phyloP scores from a whole-genome alignment of 805 yeast genomes.

The Saturnispora quitensis region DNA sequence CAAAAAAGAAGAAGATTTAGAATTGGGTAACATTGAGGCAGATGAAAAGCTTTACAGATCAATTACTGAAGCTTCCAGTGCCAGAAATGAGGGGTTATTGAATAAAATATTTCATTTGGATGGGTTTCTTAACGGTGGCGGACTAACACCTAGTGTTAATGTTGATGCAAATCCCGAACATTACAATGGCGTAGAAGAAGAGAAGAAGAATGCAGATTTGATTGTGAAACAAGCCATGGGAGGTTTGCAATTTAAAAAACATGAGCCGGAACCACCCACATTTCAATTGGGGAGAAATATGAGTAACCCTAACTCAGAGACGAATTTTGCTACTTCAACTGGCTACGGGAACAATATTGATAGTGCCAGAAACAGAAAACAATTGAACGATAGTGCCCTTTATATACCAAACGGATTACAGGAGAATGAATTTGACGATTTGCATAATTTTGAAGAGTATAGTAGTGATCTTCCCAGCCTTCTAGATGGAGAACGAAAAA shows the following conservation, averaged over 20 bases:
- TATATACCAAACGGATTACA: conserved; percentile 7
- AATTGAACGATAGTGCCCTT: not conserved
- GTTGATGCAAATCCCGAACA: not conserved
- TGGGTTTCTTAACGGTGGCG: conserved; percentile 12
- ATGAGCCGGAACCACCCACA: not conserved
- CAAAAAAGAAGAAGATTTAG: conserved; percentile 1
- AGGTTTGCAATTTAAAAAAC: not conserved
- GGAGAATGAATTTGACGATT: conserved; percentile 18
- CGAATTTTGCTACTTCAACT: not conserved
- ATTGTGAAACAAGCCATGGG: conserved; percentile 28
- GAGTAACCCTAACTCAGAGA: not conserved
- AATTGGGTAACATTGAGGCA: not conserved
- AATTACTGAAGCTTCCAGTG: not conserved
- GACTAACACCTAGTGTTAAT: conserved; percentile 9
- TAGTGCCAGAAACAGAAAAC: not conserved
- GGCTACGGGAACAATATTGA: not conserved
- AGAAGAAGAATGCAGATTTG: conserved; percentile 45
- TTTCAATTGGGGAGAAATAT: not conserved
- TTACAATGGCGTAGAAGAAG: conserved; percentile 22
- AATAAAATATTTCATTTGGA: conserved; percentile 12
- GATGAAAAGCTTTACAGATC: not conserved
- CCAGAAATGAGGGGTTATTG: conserved; percentile 4
- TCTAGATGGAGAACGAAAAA: conserved; percentile 31
- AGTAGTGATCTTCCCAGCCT: conserved; percentile 46
- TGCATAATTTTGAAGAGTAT: conserved; percentile 17